These are phyloP conservation scores for Cercospora brassicicola DNA, from an alignment of 2,329 filamentous ascomycete species.

Conservation along the genomic window DNA sequence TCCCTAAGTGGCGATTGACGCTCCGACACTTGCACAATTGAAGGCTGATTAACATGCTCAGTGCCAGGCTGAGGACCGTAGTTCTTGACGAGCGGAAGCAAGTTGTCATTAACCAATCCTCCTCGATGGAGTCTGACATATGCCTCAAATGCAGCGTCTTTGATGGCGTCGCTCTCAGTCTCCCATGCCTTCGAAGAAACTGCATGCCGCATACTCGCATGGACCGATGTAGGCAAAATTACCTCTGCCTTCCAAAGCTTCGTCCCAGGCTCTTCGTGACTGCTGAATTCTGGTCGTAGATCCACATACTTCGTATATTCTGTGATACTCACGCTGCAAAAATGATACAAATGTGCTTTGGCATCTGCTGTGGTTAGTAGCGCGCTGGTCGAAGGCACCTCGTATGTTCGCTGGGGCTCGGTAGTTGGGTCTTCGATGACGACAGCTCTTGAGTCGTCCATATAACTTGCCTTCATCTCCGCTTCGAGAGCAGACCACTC, in stretches of 20 bases:
- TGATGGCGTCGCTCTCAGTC: slow-evolving; percentile 70
- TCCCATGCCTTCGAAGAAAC: slow-evolving; percentile 60
- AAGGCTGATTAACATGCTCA: slow-evolving; percentile 32
- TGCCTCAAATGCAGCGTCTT: slow-evolving; percentile 81
- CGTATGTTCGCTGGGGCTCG: slow-evolving; percentile 45
- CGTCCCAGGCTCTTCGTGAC: slow-evolving; percentile 39
- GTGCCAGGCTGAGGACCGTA: slow-evolving; percentile 26
- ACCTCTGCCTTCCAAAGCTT: slow-evolving; percentile 59
- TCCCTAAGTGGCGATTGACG: slow-evolving; percentile 2
- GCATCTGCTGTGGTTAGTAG: slow-evolving; percentile 72
- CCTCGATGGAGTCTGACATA: slow-evolving; percentile 69
- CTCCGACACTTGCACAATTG: slow-evolving; percentile 27
- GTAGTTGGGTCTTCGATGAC: slow-evolving; percentile 41
- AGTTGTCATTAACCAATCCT: slow-evolving; percentile 72
- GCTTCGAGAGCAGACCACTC: slow-evolving; percentile 69
- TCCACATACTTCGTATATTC: slow-evolving; percentile 62
- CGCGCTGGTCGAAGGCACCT: slow-evolving; percentile 56
- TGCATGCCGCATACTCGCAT: slow-evolving; percentile 59
- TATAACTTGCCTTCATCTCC: slow-evolving; percentile 70
- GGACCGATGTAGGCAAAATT: slow-evolving; percentile 68
- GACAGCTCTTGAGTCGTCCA: slow-evolving; percentile 59
- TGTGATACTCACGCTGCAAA: slow-evolving; percentile 63
- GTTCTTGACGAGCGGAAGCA: slow-evolving; percentile 61
- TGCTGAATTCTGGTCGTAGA: slow-evolving; percentile 65
- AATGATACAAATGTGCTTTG: slow-evolving; percentile 75